Base-by-base conservation (phyloP, 371 early-diverging fungal species). In the Nosema granulosis region DNA sequence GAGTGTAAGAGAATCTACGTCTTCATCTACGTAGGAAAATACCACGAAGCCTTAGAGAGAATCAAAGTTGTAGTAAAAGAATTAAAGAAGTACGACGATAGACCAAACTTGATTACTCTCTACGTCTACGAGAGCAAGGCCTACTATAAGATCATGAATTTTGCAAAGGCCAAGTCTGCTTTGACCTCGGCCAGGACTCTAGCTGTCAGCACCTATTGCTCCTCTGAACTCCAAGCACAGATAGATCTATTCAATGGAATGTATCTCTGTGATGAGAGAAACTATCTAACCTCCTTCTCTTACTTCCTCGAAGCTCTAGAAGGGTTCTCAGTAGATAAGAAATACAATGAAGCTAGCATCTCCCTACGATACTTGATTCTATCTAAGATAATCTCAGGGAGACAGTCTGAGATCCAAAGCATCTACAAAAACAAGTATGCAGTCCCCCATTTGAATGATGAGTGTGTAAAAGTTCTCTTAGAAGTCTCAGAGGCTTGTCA, bases 231-330 rank as follows among this genome's bases (percentile, higher is more conserved):
- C 34, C 85, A 85, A 75, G 86, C 86, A 28, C 81, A 84, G 43
- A 86, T 86, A 20, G 86, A 86, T 57, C 70, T 85, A 11, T 68
- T 86, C 1, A 78, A 68, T 68, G 85, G 85, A 56, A 81, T 86
- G 62, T 85, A 81, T 65, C 38, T 82, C 35, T 82, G 82, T 70
- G 85, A 85, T 56, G 86, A 86, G 49, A 74, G 75, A 49, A 73
- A 81, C 38, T 85, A 83, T 62, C 62, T 58, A n/a, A 79, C 74
- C 18, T 81, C 83, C 0, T 72, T 75, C 13, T 78, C 84, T n/a
- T 82, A 86, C 68, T 79, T 86, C 66, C 31, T 86, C 24, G 86
- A 86, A 52, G 77, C 85, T 13, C 24, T 84, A 13, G 85, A 85
- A 20, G 81, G 84, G 12, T 86, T 85, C 75, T 37, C 59, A 31